phyloP scores from a whole-genome alignment of 2,329 filamentous ascomycete genomes.

The Hypoxylon sp. region DNA sequence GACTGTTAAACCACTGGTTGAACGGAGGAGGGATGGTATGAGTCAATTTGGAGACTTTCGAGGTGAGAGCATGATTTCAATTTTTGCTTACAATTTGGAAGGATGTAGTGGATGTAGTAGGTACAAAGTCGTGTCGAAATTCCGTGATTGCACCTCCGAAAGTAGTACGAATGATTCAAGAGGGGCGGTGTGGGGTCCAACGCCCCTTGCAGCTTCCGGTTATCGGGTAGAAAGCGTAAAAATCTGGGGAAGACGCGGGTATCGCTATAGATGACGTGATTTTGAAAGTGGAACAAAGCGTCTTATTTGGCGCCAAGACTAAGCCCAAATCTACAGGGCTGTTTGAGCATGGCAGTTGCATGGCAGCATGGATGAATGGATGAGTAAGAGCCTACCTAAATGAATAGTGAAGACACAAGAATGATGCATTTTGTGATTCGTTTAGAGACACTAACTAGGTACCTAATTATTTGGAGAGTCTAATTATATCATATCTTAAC shows the following conservation, averaged over 20 bases:
- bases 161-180: slow-evolving; percentile 31
- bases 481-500: background rate
- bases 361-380: background rate
- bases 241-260: slow-evolving; percentile 49
- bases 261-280: slow-evolving; percentile 51
- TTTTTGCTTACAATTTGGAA: slow-evolving; percentile 18
- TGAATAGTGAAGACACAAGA: no score
- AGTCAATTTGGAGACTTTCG: slow-evolving; percentile 20
- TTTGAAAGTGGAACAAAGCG: slow-evolving; percentile 46
- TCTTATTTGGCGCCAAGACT: slow-evolving; percentile 22
- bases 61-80: slow-evolving; percentile 20
- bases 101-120: slow-evolving; percentile 1
- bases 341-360: slow-evolving; percentile 2
- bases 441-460: background rate
- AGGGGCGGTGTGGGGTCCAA: slow-evolving; percentile 35
- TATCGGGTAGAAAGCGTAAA: slow-evolving; percentile 48
- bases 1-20: slow-evolving; percentile 10
- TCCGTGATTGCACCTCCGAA: slow-evolving; percentile 36
- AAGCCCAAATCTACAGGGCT: slow-evolving; percentile 25
- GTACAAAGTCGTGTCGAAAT: slow-evolving; percentile 30
- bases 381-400: background rate
- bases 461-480: background rate
- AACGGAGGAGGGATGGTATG: slow-evolving; percentile 15
- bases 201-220: slow-evolving; percentile 49
- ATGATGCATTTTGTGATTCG: background rate